Percentiles rank a stretch among this genome's conserved stretches.
phyloP scores from a whole-genome alignment of 352 stramenopile genomes.

The Phytopythium sindhum region DNA sequence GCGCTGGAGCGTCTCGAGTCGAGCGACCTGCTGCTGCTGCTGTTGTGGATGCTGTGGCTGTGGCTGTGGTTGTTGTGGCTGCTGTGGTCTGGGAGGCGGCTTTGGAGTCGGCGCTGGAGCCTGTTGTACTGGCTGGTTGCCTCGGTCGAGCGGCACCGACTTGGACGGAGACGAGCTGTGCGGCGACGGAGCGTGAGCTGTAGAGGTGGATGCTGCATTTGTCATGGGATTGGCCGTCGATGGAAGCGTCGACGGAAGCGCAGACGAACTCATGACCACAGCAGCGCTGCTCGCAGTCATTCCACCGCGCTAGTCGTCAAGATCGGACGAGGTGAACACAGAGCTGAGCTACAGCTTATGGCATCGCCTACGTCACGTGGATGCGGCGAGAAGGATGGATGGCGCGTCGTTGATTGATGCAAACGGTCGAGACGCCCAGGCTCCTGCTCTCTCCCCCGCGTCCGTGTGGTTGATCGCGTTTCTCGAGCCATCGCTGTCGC shows the following conservation, averaged over 20 bases:
- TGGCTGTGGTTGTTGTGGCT: conserved; percentile 12
- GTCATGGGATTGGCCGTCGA: neutral
- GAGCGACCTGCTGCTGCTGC: conserved; percentile 1
- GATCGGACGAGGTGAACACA: neutral
- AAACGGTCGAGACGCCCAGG: neutral
- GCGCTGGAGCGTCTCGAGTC: neutral
- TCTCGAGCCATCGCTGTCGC: neutral
- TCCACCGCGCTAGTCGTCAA: neutral
- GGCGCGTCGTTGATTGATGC: neutral
- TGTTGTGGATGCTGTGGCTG: conserved; percentile 8
- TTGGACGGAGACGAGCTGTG: neutral
- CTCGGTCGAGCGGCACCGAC: neutral
- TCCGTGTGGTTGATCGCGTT: neutral
- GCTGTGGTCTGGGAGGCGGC: conserved; percentile 17
- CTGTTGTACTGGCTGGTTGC: neutral
- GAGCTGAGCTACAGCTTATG: neutral
- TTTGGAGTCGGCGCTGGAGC: conserved; percentile 6
- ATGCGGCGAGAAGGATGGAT: neutral
- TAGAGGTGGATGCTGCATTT: neutral
- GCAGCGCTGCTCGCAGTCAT: conserved; percentile 8
- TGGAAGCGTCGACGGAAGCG: neutral
- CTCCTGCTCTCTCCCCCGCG: neutral
- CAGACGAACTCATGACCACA: conserved; percentile 6
- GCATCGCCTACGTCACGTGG: neutral
- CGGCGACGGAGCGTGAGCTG: neutral